Evolutionary conservation across 2,329 filamentous ascomycete genomes (phyloP), one percentile per base, ranked within the genome.

Genomic region (Acrocalymma vagum): DNA sequence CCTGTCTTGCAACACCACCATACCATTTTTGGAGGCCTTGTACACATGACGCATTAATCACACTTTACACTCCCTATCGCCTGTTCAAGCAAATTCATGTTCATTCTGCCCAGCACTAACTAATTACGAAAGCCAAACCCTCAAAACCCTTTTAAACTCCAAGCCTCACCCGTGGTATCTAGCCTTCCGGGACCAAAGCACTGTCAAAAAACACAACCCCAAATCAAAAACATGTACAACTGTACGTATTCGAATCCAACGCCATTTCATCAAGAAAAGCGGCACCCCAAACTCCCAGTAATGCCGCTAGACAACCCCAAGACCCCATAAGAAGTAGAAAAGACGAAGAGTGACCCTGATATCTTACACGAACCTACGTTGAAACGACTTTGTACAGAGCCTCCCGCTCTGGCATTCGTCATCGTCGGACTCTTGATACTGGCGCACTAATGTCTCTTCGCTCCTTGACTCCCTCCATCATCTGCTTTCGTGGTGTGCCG

Each of bases 401-500:
- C 37, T 29, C 27, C 30, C 18, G 39, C 34, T 42, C 40, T 37
- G 13, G 25, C 24, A 23, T 24, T 37, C 39, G 37, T 54, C 42
- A 63, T 48, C 51, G 55, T 22, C 62, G 55, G 18, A 60, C 44
- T 27, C 62, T 55, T 8, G 58, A 53, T 8, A 67, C 65, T 18
- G 75, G 75, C 30, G 75, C 75, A 48, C 72, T 76, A 46, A 77
- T 71, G 51, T 78, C 75, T 38, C 75, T 65, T 38, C 75, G 64
- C 32, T 71, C 70, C 38, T 63, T 68, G 15, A 69, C 70, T 17
- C 77, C 81, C 46, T 77, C 72, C 25, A 82, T 63, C 76, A 81
- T 80, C 65, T 80, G 78, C 68, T 80, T 83, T 47, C 76, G 73
- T 8, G 83, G 83, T 26, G 85, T 87, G 45, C 78, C 73, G 5